A percentile compares a stretch with the other conserved stretches of the same genome.
Conservation (phyloP, 2,329 filamentous ascomycete genomes). For the Trichoderma endophyticum region DNA sequence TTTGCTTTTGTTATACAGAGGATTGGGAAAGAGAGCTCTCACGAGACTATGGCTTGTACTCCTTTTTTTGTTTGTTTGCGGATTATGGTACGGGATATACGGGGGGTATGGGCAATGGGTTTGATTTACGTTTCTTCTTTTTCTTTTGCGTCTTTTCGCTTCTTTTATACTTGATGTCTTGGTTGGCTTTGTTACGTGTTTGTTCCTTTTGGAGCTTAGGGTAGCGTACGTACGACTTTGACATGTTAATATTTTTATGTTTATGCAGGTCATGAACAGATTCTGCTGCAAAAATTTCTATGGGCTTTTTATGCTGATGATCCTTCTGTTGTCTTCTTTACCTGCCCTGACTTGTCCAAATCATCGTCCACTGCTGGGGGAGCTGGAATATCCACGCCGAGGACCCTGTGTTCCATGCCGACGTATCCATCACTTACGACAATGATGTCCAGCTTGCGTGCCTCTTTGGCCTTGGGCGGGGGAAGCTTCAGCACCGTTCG, state of each 20-base stretch:
- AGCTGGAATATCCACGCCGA: slow-evolving; percentile 51
- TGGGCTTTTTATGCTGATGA: background rate
- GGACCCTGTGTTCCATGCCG: slow-evolving; percentile 59
- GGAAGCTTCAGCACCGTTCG: slow-evolving; percentile 61
- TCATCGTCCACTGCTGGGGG: slow-evolving; percentile 48
- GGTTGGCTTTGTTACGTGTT: background rate
- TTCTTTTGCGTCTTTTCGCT: background rate
- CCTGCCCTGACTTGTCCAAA: slow-evolving; percentile 30
- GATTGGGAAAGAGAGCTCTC: slow-evolving; percentile 17
- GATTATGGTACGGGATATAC: background rate
- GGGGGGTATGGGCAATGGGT: background rate
- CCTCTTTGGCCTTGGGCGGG: slow-evolving; percentile 40
- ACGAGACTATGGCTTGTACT: slow-evolving; percentile 18
- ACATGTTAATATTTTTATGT: background rate
- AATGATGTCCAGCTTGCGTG: slow-evolving; percentile 65
- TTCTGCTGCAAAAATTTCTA: background rate
- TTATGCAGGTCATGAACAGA: background rate
- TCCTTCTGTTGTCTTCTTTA: background rate
- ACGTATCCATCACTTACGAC: slow-evolving; percentile 87
- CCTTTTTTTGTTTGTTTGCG: slow-evolving; percentile 13
- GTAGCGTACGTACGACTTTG: background rate
- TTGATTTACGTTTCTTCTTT: background rate
- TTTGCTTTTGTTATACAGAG: slow-evolving; percentile 8
- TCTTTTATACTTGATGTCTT: background rate
- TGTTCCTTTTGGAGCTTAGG: background rate